phyloP scores from a whole-genome alignment of 805 yeast species.

The Yarrowia porcina region DNA sequence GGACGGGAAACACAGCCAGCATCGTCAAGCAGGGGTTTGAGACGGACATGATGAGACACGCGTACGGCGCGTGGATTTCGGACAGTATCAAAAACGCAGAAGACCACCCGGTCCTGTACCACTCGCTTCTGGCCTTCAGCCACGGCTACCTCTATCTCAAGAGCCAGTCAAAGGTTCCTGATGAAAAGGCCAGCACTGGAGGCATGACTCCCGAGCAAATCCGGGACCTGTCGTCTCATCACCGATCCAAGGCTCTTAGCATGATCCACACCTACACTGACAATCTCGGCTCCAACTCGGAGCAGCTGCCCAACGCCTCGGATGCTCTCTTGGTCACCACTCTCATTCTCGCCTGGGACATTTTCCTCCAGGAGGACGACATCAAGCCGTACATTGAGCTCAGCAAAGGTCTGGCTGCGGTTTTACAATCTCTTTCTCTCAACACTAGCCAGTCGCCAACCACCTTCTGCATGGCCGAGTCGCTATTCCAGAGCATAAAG shows the following conservation, averaged over 20 bases:
- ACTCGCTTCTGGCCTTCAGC: conserved; percentile 34
- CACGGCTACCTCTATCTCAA: conserved; percentile 32
- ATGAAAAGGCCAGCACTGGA: neutral
- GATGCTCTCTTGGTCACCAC: conserved; percentile 32
- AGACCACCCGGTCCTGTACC: conserved; percentile 31
- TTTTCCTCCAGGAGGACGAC: conserved; percentile 34
- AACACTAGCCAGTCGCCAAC: conserved; percentile 31
- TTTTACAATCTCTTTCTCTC: conserved; percentile 31
- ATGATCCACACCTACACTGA: conserved; percentile 10
- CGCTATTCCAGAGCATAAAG: conserved; percentile 39
- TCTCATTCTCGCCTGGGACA: conserved; percentile 35
- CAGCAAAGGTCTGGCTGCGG: conserved; percentile 35
- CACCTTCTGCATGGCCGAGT: conserved; percentile 34
- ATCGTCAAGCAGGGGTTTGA: conserved; percentile 35
- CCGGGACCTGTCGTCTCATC: neutral
- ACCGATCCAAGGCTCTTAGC: neutral
- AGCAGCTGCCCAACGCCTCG: conserved; percentile 10
- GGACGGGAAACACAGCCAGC: conserved; percentile 7
- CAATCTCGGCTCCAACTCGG: neutral
- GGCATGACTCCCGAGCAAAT: neutral
- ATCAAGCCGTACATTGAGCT: conserved; percentile 32
- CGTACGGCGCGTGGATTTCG: conserved; percentile 33
- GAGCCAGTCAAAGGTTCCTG: conserved; percentile 27
- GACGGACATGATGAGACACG: conserved; percentile 32
- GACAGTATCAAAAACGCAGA: conserved; percentile 30